Evolutionary conservation across 805 yeast species (phyloP), one percentile per base, ranked within the genome.

Genomic region (Monosporozyma solicola): DNA sequence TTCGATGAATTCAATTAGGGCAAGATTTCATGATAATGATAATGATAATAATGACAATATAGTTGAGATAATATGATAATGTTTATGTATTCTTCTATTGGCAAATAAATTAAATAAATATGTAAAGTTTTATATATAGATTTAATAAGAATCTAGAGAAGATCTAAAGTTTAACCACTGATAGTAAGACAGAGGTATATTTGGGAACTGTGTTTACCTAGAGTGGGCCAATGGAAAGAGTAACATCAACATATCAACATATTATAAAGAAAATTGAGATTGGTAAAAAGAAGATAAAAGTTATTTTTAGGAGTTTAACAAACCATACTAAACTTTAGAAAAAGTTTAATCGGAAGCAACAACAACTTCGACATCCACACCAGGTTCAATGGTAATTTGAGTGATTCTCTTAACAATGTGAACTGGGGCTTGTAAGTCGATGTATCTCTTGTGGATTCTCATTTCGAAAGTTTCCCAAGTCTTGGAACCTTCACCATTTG

Each of bases 401-500:
- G 98, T 91, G 80, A 92, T 89, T 79, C 85, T 87, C 87, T 87
- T 90, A 77, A 92, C 96, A 65, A 83, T 76, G 62, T 81, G 79
- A 72, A 96, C 88, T 77, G 97, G 96, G 65, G 98, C 96, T 79
- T 87, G 92, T 77, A 94, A 84, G 81, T 91, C 97, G 73, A 94
- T 89, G 78, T 89, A 86, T 81, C 99, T 91, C 95, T 94, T 94
- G 96, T 94, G 99, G 84, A 94, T 90, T 87, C 97, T 92, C 96
- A 94, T 87, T 84, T 94, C 99, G 79, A 84, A 94, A 71, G 95
- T 81, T 76, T 94, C 99, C 97, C 97, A 94, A 72, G 99, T 94
- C 92, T 94, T 94, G 70, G 99, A 94, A 94, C 99, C 99, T 83
- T 94, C 97, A 94, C 99, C 99, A 79, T 95, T 95, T 73, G 99